A percentile compares a stretch with the other conserved stretches of the same genome.
phyloP scores from a whole-genome alignment of 2,329 filamentous ascomycete genomes.

The Macrophomina pseudophaseolina region DNA sequence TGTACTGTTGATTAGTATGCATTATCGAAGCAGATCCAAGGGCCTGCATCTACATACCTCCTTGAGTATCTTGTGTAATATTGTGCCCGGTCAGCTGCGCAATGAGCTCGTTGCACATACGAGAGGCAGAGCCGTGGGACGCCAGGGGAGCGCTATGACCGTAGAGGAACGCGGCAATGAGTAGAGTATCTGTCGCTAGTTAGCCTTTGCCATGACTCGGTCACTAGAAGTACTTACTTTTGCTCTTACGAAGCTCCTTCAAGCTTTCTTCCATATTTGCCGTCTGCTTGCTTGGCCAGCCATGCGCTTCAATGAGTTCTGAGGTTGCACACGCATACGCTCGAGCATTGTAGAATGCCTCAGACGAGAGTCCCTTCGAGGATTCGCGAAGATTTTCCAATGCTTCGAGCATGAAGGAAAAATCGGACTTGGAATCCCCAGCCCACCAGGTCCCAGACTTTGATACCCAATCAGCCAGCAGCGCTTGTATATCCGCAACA shows the following conservation, averaged over 20 bases:
- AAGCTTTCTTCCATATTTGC: constrained; percentile 44
- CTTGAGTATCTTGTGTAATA: constrained; percentile 47
- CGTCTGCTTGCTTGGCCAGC: constrained; percentile 44
- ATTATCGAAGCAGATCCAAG: constrained; percentile 24
- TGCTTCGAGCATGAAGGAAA: constrained; percentile 35
- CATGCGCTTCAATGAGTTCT: constrained; percentile 49
- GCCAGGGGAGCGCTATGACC: constrained; percentile 56
- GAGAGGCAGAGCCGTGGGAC: constrained; percentile 53
- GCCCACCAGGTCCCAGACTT: constrained; percentile 25
- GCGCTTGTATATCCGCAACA: constrained; percentile 55
- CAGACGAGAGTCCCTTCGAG: constrained; percentile 33
- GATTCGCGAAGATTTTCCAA: constrained; percentile 30
- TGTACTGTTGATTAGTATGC: constrained; percentile 30
- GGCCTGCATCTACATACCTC: constrained; percentile 41
- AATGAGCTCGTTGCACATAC: constrained; percentile 65
- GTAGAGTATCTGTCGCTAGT: constrained; percentile 48
- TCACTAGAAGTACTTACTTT: background rate
- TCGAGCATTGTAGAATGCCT: constrained; percentile 50
- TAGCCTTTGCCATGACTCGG: background rate
- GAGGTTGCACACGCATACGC: constrained; percentile 44
- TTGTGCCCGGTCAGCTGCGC: constrained; percentile 64
- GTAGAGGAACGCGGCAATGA: constrained; percentile 54
- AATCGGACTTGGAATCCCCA: background rate
- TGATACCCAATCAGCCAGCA: constrained; percentile 52
- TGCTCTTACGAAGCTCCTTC: constrained; percentile 35